Base-by-base conservation (phyloP, 176 grass and related monocot species). In the Juncus effusus region DNA sequence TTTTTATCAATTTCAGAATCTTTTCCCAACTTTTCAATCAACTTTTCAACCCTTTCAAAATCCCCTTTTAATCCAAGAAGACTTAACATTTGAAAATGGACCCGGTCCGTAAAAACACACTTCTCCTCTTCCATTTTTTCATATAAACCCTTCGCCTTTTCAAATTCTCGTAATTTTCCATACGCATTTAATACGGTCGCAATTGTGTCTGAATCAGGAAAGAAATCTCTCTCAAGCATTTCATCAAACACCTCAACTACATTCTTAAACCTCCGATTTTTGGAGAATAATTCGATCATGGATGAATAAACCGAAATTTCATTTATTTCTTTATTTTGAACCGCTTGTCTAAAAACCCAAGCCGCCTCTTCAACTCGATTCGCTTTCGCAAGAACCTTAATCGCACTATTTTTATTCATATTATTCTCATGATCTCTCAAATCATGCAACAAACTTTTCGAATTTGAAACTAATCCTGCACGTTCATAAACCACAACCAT, bases 31-130 rank as follows among this genome's bases (percentile, higher is more conserved):
- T 83, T 76, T 3, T 51, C 80, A 36, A 87, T 74, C 75, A 90
- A 70, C 35, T 36, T 41, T 54, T 89, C 85, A 61, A 97, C 52
- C 49, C 75, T 78, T n/a, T 84, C 11, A 77, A 90, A 87, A 56
- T 99, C 80, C 54, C 84, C 78, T 74, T 80, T 80, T 15, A 84
- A 86, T 13, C 94, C 88, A 42, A 99, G 56, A 52, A 99, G 81
- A 61, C 88, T 90, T 58, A 93, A 72, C 94, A 99, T 99, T 83
- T 99, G 94, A 75, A 93, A 93, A 64, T 99, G 94, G 58, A 93
- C 94, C 60, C 88, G 69, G 42, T 93, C 88, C 15, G 88, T 86
- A 78, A 99, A 93, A 16, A 90, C 76, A 35, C 94, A 90, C 0
- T 83, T 86, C 84, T 87, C 83, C 42, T 82, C 83, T 69, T 70